Evolutionary conservation across 2,329 filamentous ascomycete genomes (phyloP), one percentile per base, ranked within the genome.

Genomic region (Gremmenia infestans): DNA sequence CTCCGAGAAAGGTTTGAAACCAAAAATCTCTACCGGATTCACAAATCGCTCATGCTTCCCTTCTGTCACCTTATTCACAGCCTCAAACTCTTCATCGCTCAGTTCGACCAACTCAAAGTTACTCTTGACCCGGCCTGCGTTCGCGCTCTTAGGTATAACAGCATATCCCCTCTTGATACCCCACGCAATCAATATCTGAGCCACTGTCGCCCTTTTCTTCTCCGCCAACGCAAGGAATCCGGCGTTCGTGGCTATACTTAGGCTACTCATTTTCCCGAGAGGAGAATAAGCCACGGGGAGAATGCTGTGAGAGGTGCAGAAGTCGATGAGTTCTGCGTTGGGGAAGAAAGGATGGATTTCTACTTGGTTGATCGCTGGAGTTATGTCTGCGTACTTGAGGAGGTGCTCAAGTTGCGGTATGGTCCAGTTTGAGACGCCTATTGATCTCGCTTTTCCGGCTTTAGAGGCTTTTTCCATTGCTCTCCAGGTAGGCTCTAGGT

Each of bases 21-120:
- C 87, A 70, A 90, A 89, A 1, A 83, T 86, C 58, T 88, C 85
- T 76, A 86, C 88, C 85, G 89, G 89, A 75, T 90, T 88, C 59
- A 90, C 86, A 66, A 90, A 89, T 36, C 87, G 81, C 46, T 78
- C 81, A 71, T 88, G 84, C 52, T 85, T 79, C 43, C 83, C 82
- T 69, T 81, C 77, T 0, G 84, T 83, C 3, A 88, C 84, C 32
- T 59, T 59, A 62, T 76, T 73, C 23, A 86, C 73, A 53, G 71
- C 72, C 69, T 79, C 75, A 61, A 86, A 66, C 60, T 91, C 87
- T 28, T 80, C 78, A 12, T 73, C 76, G 63, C 83, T 82, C 50
- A 88, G 78, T 64, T 83, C 78, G 65, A 88, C 77, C 57, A 89
- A 76, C 65, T 83, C 79, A 68, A 81, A 75, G 73, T 91, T 91